Evolutionary conservation across 1,139 yeast genomes (phyloP), one percentile per base, ranked within the genome.

Genomic region (Sugiyamaella pinicola): DNA sequence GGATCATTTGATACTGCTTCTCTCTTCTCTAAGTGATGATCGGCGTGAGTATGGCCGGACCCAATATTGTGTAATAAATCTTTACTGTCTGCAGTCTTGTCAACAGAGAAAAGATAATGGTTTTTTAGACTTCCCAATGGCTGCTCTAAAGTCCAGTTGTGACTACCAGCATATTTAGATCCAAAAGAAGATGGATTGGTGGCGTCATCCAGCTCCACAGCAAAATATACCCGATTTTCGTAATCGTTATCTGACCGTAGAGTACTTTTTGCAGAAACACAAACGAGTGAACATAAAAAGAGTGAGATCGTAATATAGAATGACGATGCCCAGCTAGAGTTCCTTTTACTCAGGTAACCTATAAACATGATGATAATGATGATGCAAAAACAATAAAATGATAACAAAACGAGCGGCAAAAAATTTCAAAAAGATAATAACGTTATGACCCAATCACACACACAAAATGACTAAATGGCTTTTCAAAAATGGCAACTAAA

Each of bases 81-180:
- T 7, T 52, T 51, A 12, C 52, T 51, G 1, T 52, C 55, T 17
- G 44, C 39, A 8, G 51, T 52, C 28, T 60, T 62, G 4, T 64
- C 60, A 4, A 63, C 57, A 1, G 73, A 69, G 52, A 69, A 69
- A 2, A 70, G 56, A 52, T 67, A 66, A 45, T 68, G 70, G 55
- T 68, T 55, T n/a, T 58, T 53, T n/a, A 70, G 51, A 10, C 40
- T 55, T 18, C 67, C 69, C 10, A 70, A 35, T 4, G 65, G 64
- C 48, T 67, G 69, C 52, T 70, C 73, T 45, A 63, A 68, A 19
- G 55, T 47, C 65, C 71, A 67, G 13, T 60, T 62, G 13, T 57
- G 52, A 1, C 49, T 50, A 13, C 22, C 38, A 10, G 59, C 57
- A 45, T 58, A 34, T 24, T 39, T 52, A 18, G 22, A 31, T n/a